Percentiles rank a stretch among this genome's conserved stretches.
phyloP scores from a whole-genome alignment of 768 basidiomycete genomes.

The Mycena crocata region DNA sequence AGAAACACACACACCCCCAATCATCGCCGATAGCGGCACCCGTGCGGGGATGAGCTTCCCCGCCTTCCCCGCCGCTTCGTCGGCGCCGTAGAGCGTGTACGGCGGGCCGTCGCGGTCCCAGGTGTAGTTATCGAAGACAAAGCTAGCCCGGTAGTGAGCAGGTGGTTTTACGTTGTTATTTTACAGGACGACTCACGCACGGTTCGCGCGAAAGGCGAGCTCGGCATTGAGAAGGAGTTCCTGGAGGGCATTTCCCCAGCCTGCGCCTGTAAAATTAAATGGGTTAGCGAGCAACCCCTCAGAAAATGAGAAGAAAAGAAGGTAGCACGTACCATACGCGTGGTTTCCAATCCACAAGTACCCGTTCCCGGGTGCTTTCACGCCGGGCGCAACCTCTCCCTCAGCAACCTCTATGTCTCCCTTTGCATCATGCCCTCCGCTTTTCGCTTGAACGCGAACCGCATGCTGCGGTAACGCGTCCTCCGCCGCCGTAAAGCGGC shows the following conservation, averaged over 20 bases:
- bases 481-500: background rate
- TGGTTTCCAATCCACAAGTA: constrained; percentile 2
- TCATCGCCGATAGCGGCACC: constrained; percentile 57
- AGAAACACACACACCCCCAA: constrained; percentile 49
- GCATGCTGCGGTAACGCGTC: background rate
- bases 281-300: background rate
- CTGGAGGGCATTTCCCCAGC: constrained; percentile 64
- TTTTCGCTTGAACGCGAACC: background rate
- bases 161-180: too few species aligned
- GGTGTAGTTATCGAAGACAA: background rate
- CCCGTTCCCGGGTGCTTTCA: background rate
- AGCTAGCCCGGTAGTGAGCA: too few species aligned
- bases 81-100: background rate
- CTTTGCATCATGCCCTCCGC: too few species aligned
- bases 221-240: constrained; percentile 58
- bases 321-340: background rate
- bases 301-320: background rate
- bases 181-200: constrained; percentile 51
- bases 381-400: background rate
- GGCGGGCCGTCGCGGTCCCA: background rate
- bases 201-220: constrained; percentile 49
- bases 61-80: background rate
- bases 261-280: constrained; percentile 45
- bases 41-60: constrained; percentile 56
- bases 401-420: too few species aligned